Conservation (phyloP, 495 filamentous ascomycete species). For the Aspergillus bridgeri region DNA sequence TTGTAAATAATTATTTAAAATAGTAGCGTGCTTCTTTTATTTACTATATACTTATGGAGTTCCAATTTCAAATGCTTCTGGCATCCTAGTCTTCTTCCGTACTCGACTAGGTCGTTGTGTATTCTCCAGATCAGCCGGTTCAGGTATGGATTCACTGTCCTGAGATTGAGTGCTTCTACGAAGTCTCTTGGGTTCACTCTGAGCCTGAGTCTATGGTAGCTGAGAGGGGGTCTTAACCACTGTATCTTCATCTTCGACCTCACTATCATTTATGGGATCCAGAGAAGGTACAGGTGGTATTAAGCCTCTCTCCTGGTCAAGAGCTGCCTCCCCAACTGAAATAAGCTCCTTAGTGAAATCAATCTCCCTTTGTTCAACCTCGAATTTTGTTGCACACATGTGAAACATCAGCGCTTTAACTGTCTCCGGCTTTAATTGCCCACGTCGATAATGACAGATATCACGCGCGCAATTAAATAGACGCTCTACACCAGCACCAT, state of each 20-base stretch:
- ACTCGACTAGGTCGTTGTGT: background rate
- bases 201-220: background rate
- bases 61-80: slow-evolving; percentile 1
- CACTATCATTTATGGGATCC: too few species aligned
- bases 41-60: background rate
- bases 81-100: slow-evolving; percentile 1
- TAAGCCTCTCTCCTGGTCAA: too few species aligned
- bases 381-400: too few species aligned
- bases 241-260: background rate
- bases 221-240: background rate
- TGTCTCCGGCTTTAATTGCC: too few species aligned
- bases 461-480: too few species aligned
- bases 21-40: slow-evolving; percentile 1
- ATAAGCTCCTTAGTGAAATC: too few species aligned
- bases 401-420: too few species aligned
- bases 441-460: too few species aligned
- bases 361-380: too few species aligned
- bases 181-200: background rate
- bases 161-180: background rate
- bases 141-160: background rate
- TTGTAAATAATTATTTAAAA: background rate
- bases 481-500: too few species aligned
- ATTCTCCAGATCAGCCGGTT: slow-evolving; percentile 1
- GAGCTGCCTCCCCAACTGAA: too few species aligned
- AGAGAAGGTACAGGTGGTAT: too few species aligned